Conservation (phyloP, 2,329 filamentous ascomycete species). For the Trichophyton schoenleinii region DNA sequence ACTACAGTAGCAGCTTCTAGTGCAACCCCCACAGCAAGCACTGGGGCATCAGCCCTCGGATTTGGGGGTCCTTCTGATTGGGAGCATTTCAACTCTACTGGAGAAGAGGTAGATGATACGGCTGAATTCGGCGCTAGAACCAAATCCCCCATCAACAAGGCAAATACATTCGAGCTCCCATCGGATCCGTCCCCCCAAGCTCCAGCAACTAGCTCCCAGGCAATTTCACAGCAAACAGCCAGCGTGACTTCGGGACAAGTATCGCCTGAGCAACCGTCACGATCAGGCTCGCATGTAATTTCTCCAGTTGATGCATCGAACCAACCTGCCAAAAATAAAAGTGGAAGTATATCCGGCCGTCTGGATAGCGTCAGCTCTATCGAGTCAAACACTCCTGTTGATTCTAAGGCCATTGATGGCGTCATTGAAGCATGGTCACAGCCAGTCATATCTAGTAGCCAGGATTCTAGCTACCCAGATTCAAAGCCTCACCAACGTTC, state of each 20-base stretch:
- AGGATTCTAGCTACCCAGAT: not conserved
- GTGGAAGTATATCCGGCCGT: slow-evolving; percentile 13
- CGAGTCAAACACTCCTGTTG: slow-evolving; percentile 17
- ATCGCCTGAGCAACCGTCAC: not conserved
- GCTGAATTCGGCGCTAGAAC: slow-evolving; percentile 2
- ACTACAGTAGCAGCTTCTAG: not conserved
- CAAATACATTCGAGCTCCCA: not conserved
- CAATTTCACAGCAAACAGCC: not conserved
- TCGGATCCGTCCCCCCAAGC: not conserved
- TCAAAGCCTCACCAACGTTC: not conserved
- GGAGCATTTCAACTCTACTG: slow-evolving; percentile 31
- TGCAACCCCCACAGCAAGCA: not conserved
- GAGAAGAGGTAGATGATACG: slow-evolving; percentile 28
- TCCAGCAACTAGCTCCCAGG: not conserved
- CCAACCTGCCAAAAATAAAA: not conserved
- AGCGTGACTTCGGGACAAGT: not conserved
- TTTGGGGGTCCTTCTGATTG: slow-evolving; percentile 36
- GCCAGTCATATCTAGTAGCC: slow-evolving; percentile 18
- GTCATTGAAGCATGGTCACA: slow-evolving; percentile 34
- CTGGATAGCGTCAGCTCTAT: slow-evolving; percentile 22
- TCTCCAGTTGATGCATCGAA: not conserved
- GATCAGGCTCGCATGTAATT: not conserved
- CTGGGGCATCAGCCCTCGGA: slow-evolving; percentile 26
- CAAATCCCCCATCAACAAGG: not conserved
- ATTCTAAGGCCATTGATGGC: slow-evolving; percentile 26